Conservation (phyloP, 2,329 filamentous ascomycete species). For the Colletotrichum abscissum region DNA sequence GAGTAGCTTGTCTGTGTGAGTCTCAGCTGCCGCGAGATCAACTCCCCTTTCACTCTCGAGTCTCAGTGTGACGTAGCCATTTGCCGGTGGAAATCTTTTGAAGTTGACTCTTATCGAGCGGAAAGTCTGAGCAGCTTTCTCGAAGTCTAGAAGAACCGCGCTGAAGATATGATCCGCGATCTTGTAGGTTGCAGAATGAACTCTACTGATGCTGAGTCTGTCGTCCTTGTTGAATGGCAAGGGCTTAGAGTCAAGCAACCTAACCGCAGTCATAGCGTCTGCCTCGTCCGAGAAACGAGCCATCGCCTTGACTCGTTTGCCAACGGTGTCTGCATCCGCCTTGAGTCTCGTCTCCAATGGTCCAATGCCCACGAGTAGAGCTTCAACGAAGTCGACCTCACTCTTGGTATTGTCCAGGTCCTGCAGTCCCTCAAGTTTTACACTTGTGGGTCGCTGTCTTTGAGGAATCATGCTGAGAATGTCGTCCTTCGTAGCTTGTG, state of each 20-base stretch:
- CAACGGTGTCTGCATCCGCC: constrained; percentile 25
- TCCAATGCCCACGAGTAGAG: constrained; percentile 45
- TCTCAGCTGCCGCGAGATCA: constrained; percentile 46
- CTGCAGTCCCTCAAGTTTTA: constrained; percentile 37
- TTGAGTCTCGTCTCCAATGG: constrained; percentile 48
- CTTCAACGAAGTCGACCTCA: constrained; percentile 38
- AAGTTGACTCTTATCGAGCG: constrained; percentile 42
- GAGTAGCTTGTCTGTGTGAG: constrained; percentile 46
- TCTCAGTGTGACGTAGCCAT: constrained; percentile 47
- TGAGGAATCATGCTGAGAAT: constrained; percentile 37
- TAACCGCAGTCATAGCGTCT: constrained; percentile 48
- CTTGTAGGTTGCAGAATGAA: constrained; percentile 52
- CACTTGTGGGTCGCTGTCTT: constrained; percentile 33
- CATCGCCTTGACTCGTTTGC: constrained; percentile 51
- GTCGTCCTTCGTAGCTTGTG: constrained; percentile 31
- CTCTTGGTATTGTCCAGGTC: constrained; percentile 37
- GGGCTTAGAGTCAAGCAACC: constrained; percentile 42
- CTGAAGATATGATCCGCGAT: constrained; percentile 47
- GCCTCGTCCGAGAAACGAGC: constrained; percentile 51
- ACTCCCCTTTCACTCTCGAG: constrained; percentile 48
- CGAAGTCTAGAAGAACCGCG: constrained; percentile 44
- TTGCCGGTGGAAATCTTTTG: constrained; percentile 39
- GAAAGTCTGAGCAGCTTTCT: constrained; percentile 43
- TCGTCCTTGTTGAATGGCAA: constrained; percentile 45
- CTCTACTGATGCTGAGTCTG: constrained; percentile 49